Conservation (phyloP, 2,329 filamentous ascomycete species). For the Alternaria triticimaculans region DNA sequence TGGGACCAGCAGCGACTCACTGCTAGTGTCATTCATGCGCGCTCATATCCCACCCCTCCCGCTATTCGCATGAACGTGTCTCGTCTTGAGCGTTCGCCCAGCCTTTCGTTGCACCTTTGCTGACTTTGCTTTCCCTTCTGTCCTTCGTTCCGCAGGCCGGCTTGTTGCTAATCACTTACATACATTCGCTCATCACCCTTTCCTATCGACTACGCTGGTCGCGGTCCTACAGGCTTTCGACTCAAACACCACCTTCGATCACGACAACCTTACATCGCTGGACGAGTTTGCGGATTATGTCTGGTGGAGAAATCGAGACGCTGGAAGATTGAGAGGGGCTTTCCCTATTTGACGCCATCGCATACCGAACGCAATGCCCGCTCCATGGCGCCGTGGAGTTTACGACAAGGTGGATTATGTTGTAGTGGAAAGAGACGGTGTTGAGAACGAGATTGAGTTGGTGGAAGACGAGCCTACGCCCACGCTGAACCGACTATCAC, state of each 20-base stretch:
- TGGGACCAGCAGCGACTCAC: conserved; percentile 43
- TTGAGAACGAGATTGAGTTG: conserved; percentile 19
- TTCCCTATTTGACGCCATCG: conserved; percentile 29
- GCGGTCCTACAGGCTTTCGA: conserved; percentile 47
- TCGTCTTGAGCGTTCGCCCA: conserved; percentile 45
- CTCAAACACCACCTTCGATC: conserved; percentile 26
- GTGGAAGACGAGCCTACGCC: conserved; percentile 23
- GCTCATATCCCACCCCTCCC: conserved; percentile 44
- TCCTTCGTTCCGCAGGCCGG: conserved; percentile 48
- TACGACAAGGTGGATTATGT: conserved; percentile 37
- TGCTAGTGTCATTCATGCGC: conserved; percentile 48
- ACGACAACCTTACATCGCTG: conserved; percentile 22
- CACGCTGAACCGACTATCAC: conserved; percentile 22
- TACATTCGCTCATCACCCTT: conserved; percentile 40
- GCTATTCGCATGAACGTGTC: conserved; percentile 43
- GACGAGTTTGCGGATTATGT: conserved; percentile 43
- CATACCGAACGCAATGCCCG: conserved; percentile 39
- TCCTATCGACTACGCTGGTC: conserved; percentile 31
- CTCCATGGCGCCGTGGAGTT: conserved; percentile 28
- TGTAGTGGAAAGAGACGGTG: conserved; percentile 33
- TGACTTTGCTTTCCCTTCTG: conserved; percentile 40
- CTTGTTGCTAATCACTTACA: conserved; percentile 45
- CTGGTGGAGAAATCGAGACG: conserved; percentile 38
- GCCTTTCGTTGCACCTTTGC: conserved; percentile 41
- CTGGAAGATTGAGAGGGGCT: conserved; percentile 45